Evolutionary conservation across 192 early-diverging fungal species (phyloP).

Genomic region (Phlyctochytrium arcticum): DNA sequence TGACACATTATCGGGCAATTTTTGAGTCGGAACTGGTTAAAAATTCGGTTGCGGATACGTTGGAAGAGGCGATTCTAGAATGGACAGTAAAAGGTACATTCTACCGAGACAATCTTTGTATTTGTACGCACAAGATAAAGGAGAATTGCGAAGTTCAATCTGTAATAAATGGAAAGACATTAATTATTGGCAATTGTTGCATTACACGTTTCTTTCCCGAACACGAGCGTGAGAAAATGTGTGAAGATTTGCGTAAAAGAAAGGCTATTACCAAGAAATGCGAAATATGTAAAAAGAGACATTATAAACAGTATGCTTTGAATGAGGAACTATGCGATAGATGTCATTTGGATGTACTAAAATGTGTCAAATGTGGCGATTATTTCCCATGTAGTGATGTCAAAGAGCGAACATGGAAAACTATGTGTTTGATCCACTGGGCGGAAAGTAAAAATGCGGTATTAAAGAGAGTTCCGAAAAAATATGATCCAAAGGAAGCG

Average conservation of each 20-base stretch:
- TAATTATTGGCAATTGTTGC: slow-evolving; percentile 12
- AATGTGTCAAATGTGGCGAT: neutral
- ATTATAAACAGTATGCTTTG: neutral
- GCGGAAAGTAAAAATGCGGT: neutral
- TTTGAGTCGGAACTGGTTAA: neutral
- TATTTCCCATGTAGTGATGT: neutral
- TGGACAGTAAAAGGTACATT: neutral
- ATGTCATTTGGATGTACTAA: neutral
- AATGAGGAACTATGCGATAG: neutral
- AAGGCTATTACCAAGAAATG: slow-evolving; percentile 7
- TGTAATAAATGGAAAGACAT: neutral
- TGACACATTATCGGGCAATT: neutral
- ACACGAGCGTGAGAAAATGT: neutral
- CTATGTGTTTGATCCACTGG: neutral
- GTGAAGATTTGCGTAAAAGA: neutral
- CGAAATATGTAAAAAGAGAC: neutral
- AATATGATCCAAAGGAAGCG: neutral
- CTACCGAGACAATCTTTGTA: neutral
- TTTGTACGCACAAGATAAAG: slow-evolving; percentile 2
- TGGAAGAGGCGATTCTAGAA: neutral
- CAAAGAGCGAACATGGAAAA: neutral
- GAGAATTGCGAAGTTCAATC: neutral
- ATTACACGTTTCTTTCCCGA: neutral
- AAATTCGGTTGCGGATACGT: neutral
- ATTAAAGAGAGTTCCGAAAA: neutral